A percentile compares a stretch with the other conserved stretches of the same genome.
These are phyloP conservation scores for Stylosanthes scabra DNA, from an alignment of 331 rosid genomes.

Conservation along the genomic window DNA sequence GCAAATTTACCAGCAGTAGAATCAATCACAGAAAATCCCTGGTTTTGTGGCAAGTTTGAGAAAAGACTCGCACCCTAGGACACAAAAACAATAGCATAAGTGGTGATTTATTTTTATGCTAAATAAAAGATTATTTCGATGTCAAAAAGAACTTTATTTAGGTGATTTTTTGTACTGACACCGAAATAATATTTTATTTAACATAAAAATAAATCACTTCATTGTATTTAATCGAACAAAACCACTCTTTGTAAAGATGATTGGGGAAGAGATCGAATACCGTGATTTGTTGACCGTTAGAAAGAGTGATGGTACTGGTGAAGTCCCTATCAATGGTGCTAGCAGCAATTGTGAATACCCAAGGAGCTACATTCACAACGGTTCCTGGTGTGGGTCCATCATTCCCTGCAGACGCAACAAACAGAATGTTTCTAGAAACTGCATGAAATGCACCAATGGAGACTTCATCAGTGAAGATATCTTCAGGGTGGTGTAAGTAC, in stretches of 20 bases:
- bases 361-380: conserved; percentile 67
- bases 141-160: too few relatives aligned
- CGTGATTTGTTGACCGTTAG: conserved; percentile 45
- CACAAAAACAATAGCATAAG: too few relatives aligned
- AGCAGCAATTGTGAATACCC: conserved; percentile 77
- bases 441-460: conserved; percentile 80
- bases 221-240: too few relatives aligned
- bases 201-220: too few relatives aligned
- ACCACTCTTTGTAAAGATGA: too few relatives aligned
- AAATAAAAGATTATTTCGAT: too few relatives aligned
- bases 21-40: conserved; percentile 31
- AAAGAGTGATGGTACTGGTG: conserved; percentile 51
- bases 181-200: too few relatives aligned
- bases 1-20: conserved; percentile 49
- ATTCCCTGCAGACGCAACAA: conserved; percentile 74
- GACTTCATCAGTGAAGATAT: conserved; percentile 48
- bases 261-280: conserved; percentile 21
- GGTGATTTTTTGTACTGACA: too few relatives aligned
- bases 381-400: conserved; percentile 56
- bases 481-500: not conserved
- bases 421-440: conserved; percentile 43
- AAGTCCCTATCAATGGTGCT: conserved; percentile 67
- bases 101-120: too few relatives aligned
- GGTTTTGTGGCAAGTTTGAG: conserved; percentile 51
- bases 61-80: conserved; percentile 63